A percentile compares a stretch with the other conserved stretches of the same genome.
phyloP scores from a whole-genome alignment of 1,284 basidiomycete species.

The Inonotus hispidus region DNA sequence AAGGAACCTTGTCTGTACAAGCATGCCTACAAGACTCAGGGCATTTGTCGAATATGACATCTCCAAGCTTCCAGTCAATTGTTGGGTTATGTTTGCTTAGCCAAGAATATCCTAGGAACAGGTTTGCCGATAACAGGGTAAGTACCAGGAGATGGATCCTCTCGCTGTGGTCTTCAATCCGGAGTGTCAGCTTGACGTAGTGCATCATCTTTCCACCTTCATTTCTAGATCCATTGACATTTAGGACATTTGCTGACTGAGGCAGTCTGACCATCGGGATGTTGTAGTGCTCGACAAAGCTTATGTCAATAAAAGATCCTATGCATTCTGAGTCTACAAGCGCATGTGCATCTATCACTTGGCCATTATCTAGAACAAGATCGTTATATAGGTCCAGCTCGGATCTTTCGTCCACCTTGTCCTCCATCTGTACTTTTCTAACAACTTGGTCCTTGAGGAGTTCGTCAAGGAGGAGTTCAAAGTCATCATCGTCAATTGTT shows the following conservation, averaged over 20 bases:
- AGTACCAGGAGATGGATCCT: neutral
- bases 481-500: neutral
- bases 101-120: conserved; percentile 2
- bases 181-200: neutral
- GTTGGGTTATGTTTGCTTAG: neutral
- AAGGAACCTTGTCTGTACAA: neutral
- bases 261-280: neutral
- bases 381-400: neutral
- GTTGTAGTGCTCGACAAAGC: neutral
- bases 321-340: neutral
- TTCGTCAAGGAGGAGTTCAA: neutral
- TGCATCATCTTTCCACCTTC: neutral
- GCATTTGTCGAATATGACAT: neutral
- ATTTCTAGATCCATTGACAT: neutral
- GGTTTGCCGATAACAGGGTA: neutral
- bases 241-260: neutral
- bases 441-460: neutral
- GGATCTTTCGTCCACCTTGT: neutral
- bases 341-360: neutral
- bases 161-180: neutral
- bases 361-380: neutral
- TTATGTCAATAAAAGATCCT: neutral
- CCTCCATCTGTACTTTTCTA: neutral
- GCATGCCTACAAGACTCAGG: neutral
- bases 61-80: neutral